A percentile compares a stretch with the other conserved stretches of the same genome.
Evolutionary conservation across 2,329 filamentous ascomycete species (phyloP).

Genomic region (Metarhizium sp.): DNA sequence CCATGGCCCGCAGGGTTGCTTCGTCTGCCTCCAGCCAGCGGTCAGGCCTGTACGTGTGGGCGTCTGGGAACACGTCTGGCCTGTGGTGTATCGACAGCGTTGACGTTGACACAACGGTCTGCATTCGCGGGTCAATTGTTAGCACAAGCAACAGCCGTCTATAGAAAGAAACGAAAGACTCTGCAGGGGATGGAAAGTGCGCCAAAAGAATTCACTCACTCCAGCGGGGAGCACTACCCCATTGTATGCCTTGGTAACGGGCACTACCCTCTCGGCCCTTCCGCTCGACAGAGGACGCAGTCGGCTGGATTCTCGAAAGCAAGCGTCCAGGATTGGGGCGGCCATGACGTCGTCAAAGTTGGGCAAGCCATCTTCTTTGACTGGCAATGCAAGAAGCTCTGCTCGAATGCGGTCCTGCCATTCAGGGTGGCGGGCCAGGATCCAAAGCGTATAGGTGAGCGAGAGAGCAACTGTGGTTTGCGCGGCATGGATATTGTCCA

Average conservation of each 20-base stretch:
- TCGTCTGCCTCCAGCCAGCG: constrained; percentile 6
- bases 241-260: neutral
- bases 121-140: neutral
- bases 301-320: constrained; percentile 3
- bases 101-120: constrained; percentile 6
- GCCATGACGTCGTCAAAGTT: constrained; percentile 1
- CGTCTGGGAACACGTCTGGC: constrained; percentile 1
- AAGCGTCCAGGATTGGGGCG: constrained; percentile 2
- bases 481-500: constrained; percentile 6
- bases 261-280: constrained; percentile 4
- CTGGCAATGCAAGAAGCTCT: constrained; percentile 1
- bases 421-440: neutral
- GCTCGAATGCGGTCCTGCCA: constrained; percentile 1
- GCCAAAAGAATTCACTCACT: neutral
- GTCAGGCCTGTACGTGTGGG: neutral
- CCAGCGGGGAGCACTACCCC: constrained; percentile 2
- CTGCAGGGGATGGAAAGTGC: neutral
- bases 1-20: constrained; percentile 1
- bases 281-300: constrained; percentile 3
- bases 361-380: neutral
- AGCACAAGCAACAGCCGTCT: neutral
- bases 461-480: constrained; percentile 4
- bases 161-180: neutral
- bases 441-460: constrained; percentile 4
- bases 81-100: constrained; percentile 2